Evolutionary conservation across 768 basidiomycete genomes (phyloP), one percentile per base, ranked within the genome.

Genomic region (Antrodiella citrinella): DNA sequence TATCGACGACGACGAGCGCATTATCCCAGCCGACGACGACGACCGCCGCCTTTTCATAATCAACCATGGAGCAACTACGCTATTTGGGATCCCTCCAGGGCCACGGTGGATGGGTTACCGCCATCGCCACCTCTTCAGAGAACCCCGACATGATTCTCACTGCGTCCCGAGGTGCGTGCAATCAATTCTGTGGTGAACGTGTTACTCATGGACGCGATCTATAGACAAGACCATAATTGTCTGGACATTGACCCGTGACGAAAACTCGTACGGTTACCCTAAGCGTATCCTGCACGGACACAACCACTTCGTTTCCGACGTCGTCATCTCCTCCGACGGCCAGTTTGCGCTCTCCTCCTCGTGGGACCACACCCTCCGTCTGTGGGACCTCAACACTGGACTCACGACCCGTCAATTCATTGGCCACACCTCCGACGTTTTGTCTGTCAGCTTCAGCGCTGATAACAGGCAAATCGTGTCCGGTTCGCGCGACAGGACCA

Each of bases 391-490:
- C 54, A 97, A 97, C 82, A 97, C 88, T 45, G 96, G 96, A 52
- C 70, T 77, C 58, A 99, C 96, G 54, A 98, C 96, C 58, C 89
- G 92, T 65, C 86, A 91, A 64, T 99, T 99, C 67, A 89, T 98
- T 59, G 96, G 96, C 59, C 96, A 99, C 79, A 93, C 84, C 54
- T 89, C 91, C 56, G 96, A 99, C 65, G 95, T 99, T 57, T 81
- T 99, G 52, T 96, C 93, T 58, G 96, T 99, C 74, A 95, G 91
- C 71, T 99, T 99, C 83, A 93, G 90, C 59, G 96, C 96, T 52
- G 96, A 99, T 73, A 98, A 99, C 83, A 78, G 96, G 67, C 96
- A 98, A 70, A 99, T 99, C 67, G 96, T 99, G 61, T 96, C 93
- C 47, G 96, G 93, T 49, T 94, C 93, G 55, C 89, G 96, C 59